Base-by-base conservation (phyloP, 345 rosid species). In the Gossypium thurberi region DNA sequence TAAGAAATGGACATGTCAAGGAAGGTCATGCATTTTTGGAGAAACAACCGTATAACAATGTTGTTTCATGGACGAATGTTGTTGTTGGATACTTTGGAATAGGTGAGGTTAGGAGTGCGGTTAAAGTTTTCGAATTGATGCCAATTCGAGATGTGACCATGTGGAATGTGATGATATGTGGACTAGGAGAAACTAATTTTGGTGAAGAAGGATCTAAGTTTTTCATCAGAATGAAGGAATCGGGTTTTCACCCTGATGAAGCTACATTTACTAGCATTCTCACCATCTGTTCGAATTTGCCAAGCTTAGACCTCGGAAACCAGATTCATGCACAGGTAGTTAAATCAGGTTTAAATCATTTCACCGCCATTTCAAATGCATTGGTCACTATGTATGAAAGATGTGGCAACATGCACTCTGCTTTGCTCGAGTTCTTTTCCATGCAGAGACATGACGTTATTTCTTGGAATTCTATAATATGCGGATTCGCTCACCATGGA, bases 381-480 rank as follows among this genome's bases (percentile, higher is more conserved):
- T 53, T 79, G 79, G 69, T 83, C 56, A 78, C 82, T 56, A 81
- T 81, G 85, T 85, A 85, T 70, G 81, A 81, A 11, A 77, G 80
- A 76, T 84, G 84, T 20, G 83, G 87, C 46, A 75, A 73, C 71
- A 70, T 84, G 81, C 74, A 61, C 50, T 79, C 75, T 26, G 81
- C 85, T 37, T 73, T 81, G 60, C 62, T 44, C 65, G 78, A 66
- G 70, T 85, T 85, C 77, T 62, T 72, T 66, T 69, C 71, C n/a
- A 72, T 79, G 78, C 74, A 81, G 12, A 76, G 2, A 76, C 81
- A 47, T 40, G 85, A 85, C 72, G 50, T 83, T 44, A 81, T 85
- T 62, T 83, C 85, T 8, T 85, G 88, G 86, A 83, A 85, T 67
- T 78, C 83, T 40, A 75, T 85, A 47, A 83, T 85, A 21, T 81